phyloP scores from a whole-genome alignment of 805 yeast genomes.

The Candida easanensis region DNA sequence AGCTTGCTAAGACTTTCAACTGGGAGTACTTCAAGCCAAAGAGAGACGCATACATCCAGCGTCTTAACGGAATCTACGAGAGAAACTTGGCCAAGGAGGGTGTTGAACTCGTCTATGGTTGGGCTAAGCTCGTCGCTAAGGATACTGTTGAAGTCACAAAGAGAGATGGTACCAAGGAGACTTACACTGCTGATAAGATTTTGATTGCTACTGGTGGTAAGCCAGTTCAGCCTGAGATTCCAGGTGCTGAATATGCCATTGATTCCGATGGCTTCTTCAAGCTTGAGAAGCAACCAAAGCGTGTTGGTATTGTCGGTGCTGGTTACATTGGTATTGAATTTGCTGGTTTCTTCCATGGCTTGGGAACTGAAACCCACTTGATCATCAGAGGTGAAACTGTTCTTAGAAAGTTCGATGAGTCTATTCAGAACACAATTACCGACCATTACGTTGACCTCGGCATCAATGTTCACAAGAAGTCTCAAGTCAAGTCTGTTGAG shows the following conservation, averaged over 20 bases:
- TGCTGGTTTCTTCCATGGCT: conserved; percentile 88
- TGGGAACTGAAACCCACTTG: conserved; percentile 83
- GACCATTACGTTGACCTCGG: conserved; percentile 80
- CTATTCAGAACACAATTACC: conserved; percentile 77
- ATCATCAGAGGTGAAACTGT: conserved; percentile 91
- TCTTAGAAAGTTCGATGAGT: conserved; percentile 80
- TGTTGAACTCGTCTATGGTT: conserved; percentile 83
- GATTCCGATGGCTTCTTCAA: conserved; percentile 90
- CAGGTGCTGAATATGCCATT: conserved; percentile 81
- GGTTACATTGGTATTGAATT: conserved; percentile 97
- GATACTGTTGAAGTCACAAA: conserved; percentile 78
- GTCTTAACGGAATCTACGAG: conserved; percentile 92
- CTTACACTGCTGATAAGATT: conserved; percentile 76
- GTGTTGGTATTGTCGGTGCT: conserved; percentile 94
- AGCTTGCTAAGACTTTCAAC: conserved; percentile 60
- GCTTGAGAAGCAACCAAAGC: conserved; percentile 78
- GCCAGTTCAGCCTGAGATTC: conserved; percentile 69
- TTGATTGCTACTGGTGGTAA: conserved; percentile 93
- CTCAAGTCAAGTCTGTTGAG: conserved; percentile 49
- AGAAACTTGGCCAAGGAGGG: conserved; percentile 84
- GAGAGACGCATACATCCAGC: conserved; percentile 85
- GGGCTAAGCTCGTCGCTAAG: conserved; percentile 69
- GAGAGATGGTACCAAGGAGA: conserved; percentile 53
- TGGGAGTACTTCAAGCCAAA: conserved; percentile 82
- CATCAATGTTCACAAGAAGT: conserved; percentile 69